Percentiles rank a stretch among this genome's conserved stretches.
phyloP scores from a whole-genome alignment of 306 rosid species.

The Rosa chinensis region DNA sequence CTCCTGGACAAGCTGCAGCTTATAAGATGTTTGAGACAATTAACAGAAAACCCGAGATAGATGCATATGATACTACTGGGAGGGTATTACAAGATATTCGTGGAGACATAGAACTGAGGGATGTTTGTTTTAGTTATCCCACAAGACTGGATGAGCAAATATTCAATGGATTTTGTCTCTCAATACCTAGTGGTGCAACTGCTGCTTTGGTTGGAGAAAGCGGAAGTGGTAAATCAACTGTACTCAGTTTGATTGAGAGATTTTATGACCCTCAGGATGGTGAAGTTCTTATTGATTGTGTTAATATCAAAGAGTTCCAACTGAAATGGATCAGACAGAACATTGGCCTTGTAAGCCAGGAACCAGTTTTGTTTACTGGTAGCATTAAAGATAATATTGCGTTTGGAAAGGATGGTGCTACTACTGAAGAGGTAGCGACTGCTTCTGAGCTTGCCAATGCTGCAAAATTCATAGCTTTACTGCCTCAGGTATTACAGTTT shows the following conservation, averaged over 20 bases:
- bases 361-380: conserved; percentile 63
- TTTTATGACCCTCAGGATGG: conserved; percentile 82
- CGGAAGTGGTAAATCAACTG: conserved; percentile 87
- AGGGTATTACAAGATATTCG: conserved; percentile 46
- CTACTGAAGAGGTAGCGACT: conserved; percentile 58
- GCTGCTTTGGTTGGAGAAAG: conserved; percentile 84
- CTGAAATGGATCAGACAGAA: conserved; percentile 80
- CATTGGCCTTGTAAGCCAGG: conserved; percentile 83
- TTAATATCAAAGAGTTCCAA: conserved; percentile 61
- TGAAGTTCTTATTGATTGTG: conserved; percentile 68
- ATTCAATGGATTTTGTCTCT: conserved; percentile 60
- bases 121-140: conserved; percentile 70
- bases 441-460: conserved; percentile 81
- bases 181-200: conserved; percentile 64
- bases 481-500: conserved; percentile 48
- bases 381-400: conserved; percentile 79
- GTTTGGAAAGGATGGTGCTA: conserved; percentile 68
- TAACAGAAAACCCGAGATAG: conserved; percentile 68
- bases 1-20: conserved; percentile 88
- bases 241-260: conserved; percentile 71
- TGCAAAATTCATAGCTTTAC: conserved; percentile 62
- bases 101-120: conserved; percentile 69
- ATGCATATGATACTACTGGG: conserved; percentile 58
- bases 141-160: conserved; percentile 65
- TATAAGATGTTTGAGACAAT: conserved; percentile 82